Conservation (phyloP, 495 filamentous ascomycete genomes). For the Podospora sp. region DNA sequence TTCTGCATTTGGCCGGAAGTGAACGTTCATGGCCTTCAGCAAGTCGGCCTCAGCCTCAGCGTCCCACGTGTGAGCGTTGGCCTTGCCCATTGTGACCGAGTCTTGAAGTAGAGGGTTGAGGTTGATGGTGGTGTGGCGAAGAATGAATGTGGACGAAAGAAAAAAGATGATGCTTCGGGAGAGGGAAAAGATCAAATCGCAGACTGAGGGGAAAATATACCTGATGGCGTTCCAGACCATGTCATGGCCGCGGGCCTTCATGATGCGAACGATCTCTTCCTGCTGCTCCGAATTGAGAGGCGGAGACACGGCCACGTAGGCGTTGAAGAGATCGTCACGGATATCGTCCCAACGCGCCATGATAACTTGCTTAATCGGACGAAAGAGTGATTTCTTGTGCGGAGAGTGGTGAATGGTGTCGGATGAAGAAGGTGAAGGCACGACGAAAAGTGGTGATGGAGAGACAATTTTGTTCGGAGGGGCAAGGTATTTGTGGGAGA, state of each 20-base stretch:
- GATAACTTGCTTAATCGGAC: background rate
- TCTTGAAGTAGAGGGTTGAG: background rate
- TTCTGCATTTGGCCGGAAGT: constrained; percentile 23
- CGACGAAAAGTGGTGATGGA: background rate
- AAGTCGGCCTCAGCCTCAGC: constrained; percentile 29
- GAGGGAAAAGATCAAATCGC: background rate
- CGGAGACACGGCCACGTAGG: constrained; percentile 21
- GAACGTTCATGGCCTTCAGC: constrained; percentile 27
- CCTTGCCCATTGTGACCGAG: constrained; percentile 3
- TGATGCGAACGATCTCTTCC: constrained; percentile 27
- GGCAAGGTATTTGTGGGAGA: background rate
- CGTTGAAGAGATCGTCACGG: constrained; percentile 37
- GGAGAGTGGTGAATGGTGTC: background rate
- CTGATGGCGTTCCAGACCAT: constrained; percentile 43
- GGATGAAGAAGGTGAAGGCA: background rate
- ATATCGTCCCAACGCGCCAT: constrained; percentile 37
- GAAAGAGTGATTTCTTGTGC: background rate
- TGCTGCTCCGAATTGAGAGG: constrained; percentile 37
- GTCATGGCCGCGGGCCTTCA: constrained; percentile 28
- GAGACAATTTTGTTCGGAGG: background rate
- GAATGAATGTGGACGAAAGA: background rate
- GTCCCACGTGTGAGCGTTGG: constrained; percentile 27
- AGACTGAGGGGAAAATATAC: constrained; percentile 27
- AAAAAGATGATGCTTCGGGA: background rate
- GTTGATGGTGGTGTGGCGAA: background rate